A percentile compares a stretch with the other conserved stretches of the same genome.
Conservation (phyloP, 2,329 filamentous ascomycete species). For the Cordyceps fumosorosea region DNA sequence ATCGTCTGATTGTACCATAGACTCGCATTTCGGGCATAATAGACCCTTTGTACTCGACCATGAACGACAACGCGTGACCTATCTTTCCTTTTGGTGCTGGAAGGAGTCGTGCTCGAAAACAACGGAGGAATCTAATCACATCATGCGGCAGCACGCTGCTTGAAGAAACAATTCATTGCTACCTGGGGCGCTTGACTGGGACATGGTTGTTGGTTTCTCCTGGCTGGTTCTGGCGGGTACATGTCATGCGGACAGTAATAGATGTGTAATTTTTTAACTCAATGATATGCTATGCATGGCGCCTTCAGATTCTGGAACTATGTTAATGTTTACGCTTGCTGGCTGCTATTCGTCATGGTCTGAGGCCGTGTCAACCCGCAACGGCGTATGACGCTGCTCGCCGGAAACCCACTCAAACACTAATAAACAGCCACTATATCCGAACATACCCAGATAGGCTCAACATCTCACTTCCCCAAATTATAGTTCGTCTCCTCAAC, state of each 20-base stretch:
- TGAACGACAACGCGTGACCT: neutral
- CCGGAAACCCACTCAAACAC: slow-evolving; percentile 5
- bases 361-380: neutral
- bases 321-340: no score
- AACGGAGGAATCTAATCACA: neutral
- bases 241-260: no score
- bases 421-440: neutral
- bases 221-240: no score
- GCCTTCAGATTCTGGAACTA: neutral
- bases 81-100: neutral
- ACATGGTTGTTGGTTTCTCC: no score
- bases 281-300: no score
- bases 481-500: neutral
- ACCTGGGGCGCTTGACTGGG: no score
- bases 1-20: slow-evolving; percentile 15
- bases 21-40: slow-evolving; percentile 14
- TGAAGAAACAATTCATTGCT: no score
- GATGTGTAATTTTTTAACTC: no score
- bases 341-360: neutral
- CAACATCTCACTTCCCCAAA: neutral
- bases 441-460: neutral
- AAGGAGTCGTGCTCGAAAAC: neutral
- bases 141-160: neutral
- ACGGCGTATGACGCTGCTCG: slow-evolving; percentile 3
- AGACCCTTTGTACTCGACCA: slow-evolving; percentile 14